Evolutionary conservation across 208 protist species (phyloP).

Genomic region (Leishmania major): DNA sequence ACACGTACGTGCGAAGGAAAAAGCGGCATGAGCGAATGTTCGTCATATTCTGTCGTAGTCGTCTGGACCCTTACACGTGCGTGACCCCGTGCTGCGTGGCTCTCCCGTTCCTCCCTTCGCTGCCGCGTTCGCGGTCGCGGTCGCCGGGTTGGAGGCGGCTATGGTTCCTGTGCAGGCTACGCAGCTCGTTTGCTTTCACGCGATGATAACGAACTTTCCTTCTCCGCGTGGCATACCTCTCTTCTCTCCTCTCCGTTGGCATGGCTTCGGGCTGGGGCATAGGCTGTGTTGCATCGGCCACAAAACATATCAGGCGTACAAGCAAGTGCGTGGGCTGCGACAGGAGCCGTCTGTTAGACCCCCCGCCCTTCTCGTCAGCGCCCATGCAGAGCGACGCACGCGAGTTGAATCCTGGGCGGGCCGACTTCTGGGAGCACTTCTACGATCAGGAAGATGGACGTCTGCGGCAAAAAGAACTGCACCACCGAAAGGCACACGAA

Average conservation of each 20-base stretch:
- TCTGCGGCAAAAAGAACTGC: conserved; percentile 37
- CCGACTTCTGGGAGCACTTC: conserved; percentile 62
- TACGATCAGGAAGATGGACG: conserved; percentile 49
- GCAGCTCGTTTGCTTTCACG: not conserved
- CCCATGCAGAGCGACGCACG: conserved; percentile 34
- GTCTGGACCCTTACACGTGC: not conserved
- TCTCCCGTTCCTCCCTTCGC: not conserved
- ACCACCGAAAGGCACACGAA: conserved; percentile 30
- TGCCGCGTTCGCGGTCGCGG: not conserved
- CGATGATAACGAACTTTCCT: not conserved
- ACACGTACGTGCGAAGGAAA: not conserved
- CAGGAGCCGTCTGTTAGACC: too few species aligned
- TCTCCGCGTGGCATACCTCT: not conserved
- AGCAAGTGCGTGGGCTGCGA: not conserved
- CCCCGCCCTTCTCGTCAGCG: not conserved
- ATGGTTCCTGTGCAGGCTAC: not conserved
- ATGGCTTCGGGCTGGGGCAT: not conserved
- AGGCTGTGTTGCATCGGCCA: not conserved
- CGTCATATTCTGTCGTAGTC: not conserved
- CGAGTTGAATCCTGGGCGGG: conserved; percentile 44
- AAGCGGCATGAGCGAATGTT: not conserved
- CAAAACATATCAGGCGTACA: not conserved
- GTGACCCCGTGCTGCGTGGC: not conserved
- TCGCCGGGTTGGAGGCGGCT: not conserved
- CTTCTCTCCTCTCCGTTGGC: conserved; percentile 5